These are phyloP conservation scores for Thelephora aurantiotincta DNA, from an alignment of 768 basidiomycete species.

Conservation along the genomic window DNA sequence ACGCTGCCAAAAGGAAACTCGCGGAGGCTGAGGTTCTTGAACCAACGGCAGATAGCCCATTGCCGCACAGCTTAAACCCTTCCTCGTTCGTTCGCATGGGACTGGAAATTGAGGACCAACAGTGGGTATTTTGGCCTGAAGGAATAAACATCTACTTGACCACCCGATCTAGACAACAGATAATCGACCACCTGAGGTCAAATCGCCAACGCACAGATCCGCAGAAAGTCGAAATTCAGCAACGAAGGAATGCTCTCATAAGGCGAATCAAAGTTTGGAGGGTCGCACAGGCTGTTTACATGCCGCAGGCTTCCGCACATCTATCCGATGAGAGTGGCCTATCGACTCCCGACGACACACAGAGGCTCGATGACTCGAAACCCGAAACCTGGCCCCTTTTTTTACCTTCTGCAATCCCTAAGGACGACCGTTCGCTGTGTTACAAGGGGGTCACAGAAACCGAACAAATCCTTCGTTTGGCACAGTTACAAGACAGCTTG, in stretches of 20 bases:
- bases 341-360: not conserved
- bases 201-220: not conserved
- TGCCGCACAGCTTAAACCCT: slow-evolving; percentile 8
- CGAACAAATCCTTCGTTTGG: slow-evolving; percentile 1
- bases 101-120: slow-evolving; percentile 20
- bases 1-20: slow-evolving; percentile 10
- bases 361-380: not conserved
- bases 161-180: not conserved
- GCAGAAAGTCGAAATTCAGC: slow-evolving; percentile 2
- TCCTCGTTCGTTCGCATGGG: slow-evolving; percentile 16
- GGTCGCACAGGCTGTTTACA: slow-evolving; percentile 2
- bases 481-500: slow-evolving; percentile 5
- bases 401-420: slow-evolving; percentile 1
- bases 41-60: not conserved
- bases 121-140: slow-evolving; percentile 12
- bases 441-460: not conserved
- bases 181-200: not conserved
- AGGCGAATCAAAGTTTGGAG: slow-evolving; percentile 3
- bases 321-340: too few relatives aligned
- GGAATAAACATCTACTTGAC: not conserved
- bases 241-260: slow-evolving; percentile 1
- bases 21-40: slow-evolving; percentile 12
- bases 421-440: not conserved
- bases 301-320: not conserved
- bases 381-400: slow-evolving; percentile 1